A percentile compares a stretch with the other conserved stretches of the same genome.
phyloP scores from a whole-genome alignment of 2,329 filamentous ascomycete species.

The Reticulascus tulasneorum region DNA sequence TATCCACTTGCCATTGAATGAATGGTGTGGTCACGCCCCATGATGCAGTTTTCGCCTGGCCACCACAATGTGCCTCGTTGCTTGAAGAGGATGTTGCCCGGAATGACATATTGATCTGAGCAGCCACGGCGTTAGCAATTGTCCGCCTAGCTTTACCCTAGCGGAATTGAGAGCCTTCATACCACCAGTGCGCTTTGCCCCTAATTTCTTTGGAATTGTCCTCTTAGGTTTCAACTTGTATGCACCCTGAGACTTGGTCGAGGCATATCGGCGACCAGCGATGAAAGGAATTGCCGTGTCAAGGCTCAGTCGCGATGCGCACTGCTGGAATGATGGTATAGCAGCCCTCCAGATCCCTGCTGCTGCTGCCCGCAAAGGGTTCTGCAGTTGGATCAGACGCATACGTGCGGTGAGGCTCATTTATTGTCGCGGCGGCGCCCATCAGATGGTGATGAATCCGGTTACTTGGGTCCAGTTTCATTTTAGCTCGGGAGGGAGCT shows the following conservation, averaged over 20 bases:
- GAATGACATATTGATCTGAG: slow-evolving; percentile 83
- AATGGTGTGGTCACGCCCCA: slow-evolving; percentile 96
- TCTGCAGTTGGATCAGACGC: slow-evolving; percentile 43
- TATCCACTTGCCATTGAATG: slow-evolving; percentile 82
- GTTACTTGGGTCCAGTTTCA: slow-evolving; percentile 1
- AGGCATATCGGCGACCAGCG: slow-evolving; percentile 50
- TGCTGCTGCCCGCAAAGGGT: slow-evolving; percentile 40
- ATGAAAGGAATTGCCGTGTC: slow-evolving; percentile 33
- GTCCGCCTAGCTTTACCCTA: background rate
- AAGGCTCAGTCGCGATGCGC: slow-evolving; percentile 18
- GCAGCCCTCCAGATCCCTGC: slow-evolving; percentile 20
- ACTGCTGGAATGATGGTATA: slow-evolving; percentile 8
- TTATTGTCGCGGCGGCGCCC: background rate
- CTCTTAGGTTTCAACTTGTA: slow-evolving; percentile 62
- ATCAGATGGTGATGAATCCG: background rate
- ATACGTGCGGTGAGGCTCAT: slow-evolving; percentile 33
- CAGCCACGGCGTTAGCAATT: slow-evolving; percentile 6
- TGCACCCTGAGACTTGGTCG: slow-evolving; percentile 62
- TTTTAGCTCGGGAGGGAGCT: slow-evolving; percentile 4
- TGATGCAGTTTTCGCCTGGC: slow-evolving; percentile 89
- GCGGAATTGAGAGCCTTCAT: slow-evolving; percentile 27
- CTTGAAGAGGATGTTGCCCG: slow-evolving; percentile 97
- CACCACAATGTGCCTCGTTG: slow-evolving; percentile 94
- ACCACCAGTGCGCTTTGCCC: slow-evolving; percentile 91
- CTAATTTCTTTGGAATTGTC: slow-evolving; percentile 74